These are phyloP conservation scores for Blastobotrys capitulatus DNA, from an alignment of 1,139 yeast species.

Conservation along the genomic window DNA sequence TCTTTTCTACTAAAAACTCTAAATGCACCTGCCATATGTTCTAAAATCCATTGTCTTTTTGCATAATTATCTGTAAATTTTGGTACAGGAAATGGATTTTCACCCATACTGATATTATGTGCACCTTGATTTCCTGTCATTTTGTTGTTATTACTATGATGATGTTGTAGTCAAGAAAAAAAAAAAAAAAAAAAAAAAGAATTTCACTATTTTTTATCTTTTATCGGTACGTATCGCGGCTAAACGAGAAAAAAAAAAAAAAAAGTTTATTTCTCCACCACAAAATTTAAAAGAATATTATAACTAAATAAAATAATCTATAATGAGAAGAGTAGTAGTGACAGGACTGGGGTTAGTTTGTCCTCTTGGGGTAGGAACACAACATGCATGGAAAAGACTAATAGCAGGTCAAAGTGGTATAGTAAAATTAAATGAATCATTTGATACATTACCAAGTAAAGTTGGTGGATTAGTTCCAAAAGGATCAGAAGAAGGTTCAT, in stretches of 20 bases:
- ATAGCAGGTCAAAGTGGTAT: conserved; percentile 33
- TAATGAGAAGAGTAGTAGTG: conserved; percentile 59
- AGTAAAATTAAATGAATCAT: conserved; percentile 43
- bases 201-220: too few species aligned
- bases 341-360: conserved; percentile 87
- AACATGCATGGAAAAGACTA: conserved; percentile 34
- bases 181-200: too few species aligned
- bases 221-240: neutral
- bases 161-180: neutral
- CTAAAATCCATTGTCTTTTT: conserved; percentile 57
- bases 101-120: conserved; percentile 20
- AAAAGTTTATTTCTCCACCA: neutral
- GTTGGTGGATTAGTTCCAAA: conserved; percentile 70
- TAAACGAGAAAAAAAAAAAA: neutral
- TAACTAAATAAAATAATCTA: neutral
- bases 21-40: conserved; percentile 82
- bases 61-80: conserved; percentile 44
- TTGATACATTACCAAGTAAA: conserved; percentile 61
- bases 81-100: conserved; percentile 38
- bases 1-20: conserved; percentile 71
- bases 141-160: neutral
- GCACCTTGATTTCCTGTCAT: neutral
- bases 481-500: conserved; percentile 49
- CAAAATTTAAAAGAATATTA: neutral
- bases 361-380: conserved; percentile 61